Evolutionary conservation across 2,329 filamentous ascomycete genomes (phyloP), one percentile per base, ranked within the genome.

Genomic region (Ophiostoma ulmi): DNA sequence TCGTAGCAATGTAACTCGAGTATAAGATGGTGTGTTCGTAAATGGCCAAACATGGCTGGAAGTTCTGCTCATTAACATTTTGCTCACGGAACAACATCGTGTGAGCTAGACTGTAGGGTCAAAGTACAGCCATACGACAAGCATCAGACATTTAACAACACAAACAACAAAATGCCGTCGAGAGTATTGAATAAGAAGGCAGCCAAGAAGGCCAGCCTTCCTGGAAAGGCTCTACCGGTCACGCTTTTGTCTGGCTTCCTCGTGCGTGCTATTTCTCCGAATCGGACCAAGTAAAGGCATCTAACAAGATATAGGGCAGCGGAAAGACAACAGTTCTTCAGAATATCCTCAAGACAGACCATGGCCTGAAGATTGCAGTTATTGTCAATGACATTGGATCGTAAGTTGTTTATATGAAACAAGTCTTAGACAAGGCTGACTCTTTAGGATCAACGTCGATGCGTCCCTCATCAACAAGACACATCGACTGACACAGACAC

Each of bases 321-420:
- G 90, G 90, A 1, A 92, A 92, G 77, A 91, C 90, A 0, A 91
- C 90, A 0, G 82, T 92, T 0, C 82, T 92, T 0, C 86, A 90
- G 72, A 86, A 91, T 72, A 90, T 92, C 68, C 84, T 92, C 5
- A 85, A 85, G 48, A 88, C 86, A 0, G 83, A 90, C 4, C 90
- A 92, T 78, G 88, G 89, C 0, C 81, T 91, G 10, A 83, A 85
- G 1, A 90, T 92, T 71, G 90, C 89, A 0, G 86, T 92, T 17
- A 89, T 92, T 31, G 89, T 92, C 52, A 92, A 92, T 74, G 90
- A 92, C 72, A 91, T 92, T 79, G 86, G 86, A 72, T 83, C 83
- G 84, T 85, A 68, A 74, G 82, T 78, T 8, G 1, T 11, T 64
- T 13, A 1, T 13, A 38, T 3, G 14, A 38, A 22, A 36, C 26